These are phyloP conservation scores for Sclerotinia glacialis DNA, from an alignment of 2,329 filamentous ascomycete species.

Conservation along the genomic window DNA sequence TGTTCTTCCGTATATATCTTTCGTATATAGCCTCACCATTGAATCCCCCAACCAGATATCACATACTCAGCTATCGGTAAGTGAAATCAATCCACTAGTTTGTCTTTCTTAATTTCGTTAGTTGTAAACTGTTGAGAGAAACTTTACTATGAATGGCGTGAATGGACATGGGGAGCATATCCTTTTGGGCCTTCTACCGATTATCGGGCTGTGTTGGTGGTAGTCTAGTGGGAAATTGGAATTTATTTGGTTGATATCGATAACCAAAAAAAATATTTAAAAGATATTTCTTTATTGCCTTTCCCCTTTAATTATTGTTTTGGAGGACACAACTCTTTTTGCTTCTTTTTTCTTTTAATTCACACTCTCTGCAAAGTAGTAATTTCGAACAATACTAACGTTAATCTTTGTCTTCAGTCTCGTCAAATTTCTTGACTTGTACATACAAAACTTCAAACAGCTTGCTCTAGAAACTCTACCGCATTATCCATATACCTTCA, in stretches of 20 bases:
- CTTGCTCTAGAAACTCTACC: background rate
- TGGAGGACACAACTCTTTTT: background rate
- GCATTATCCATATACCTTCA: background rate
- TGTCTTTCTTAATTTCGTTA: background rate
- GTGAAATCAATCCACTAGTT: background rate
- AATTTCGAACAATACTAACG: constrained; percentile 20
- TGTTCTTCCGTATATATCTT: background rate
- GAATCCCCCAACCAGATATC: background rate
- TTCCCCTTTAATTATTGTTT: background rate
- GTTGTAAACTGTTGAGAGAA: background rate
- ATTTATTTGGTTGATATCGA: constrained; percentile 6
- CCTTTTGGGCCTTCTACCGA: constrained; percentile 14
- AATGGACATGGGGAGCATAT: constrained; percentile 6
- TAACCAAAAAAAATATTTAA: background rate
- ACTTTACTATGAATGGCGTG: constrained; percentile 5
- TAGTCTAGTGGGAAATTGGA: constrained; percentile 10
- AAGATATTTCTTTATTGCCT: constrained; percentile 11
- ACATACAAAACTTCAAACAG: constrained; percentile 12
- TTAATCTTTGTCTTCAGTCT: constrained; percentile 19
- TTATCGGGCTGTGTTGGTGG: constrained; percentile 16
- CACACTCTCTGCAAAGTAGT: background rate
- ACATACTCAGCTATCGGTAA: background rate
- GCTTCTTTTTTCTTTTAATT: background rate
- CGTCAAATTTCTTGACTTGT: constrained; percentile 7
- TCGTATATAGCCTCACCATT: too few species aligned